Base-by-base conservation (phyloP, 176 grass and related monocot species). In the Rhynchospora pubera region DNA sequence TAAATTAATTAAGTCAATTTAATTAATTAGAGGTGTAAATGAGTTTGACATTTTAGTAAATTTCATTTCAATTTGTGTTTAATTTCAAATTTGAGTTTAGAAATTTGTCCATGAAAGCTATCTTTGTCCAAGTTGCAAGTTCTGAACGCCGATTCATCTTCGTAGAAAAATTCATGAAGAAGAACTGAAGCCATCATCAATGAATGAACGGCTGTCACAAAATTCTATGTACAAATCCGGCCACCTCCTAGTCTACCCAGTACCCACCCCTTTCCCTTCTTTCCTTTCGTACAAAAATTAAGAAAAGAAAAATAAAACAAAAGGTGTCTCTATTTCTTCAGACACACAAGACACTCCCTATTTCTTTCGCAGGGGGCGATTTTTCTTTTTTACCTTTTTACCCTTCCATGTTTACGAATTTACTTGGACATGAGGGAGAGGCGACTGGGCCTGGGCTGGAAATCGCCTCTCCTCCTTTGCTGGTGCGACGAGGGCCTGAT, bases 201-300 rank as follows among this genome's bases (percentile, higher is more conserved):
- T 7, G 24, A 39, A 39, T 39, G 34, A 39, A 43, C 24, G 72
- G 72, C 72, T 82, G 34, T 47, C 79, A 82, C 60, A 82, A 82
- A 82, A 82, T 16, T 32, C 42, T 82, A 82, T 82, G 62, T 82
- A 82, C 79, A 82, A 45, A 30, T 66, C 79, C 79, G n/a, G 21
- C 61, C n/a, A n/a, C n/a, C n/a, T n/a, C n/a, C n/a, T n/a, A n/a
- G n/a, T n/a, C n/a, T n/a, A n/a, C n/a, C n/a, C n/a, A n/a, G n/a
- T n/a, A n/a, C n/a, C 26, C 1, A 28, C 26, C 26, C 4, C 10
- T 6, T 6, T 2, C 23, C 52, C 9, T 18, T 32, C 23, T 4
- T n/a, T n/a, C n/a, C n/a, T n/a, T 32, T 58, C 57, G 46, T 62
- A 81, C 26, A 39, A 64, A 64, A 81, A 50, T 3, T 9, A 46